A percentile compares a stretch with the other conserved stretches of the same genome.
These are phyloP conservation scores for Kwoniella dejecticola DNA, from an alignment of 768 basidiomycete genomes.

Conservation along the genomic window DNA sequence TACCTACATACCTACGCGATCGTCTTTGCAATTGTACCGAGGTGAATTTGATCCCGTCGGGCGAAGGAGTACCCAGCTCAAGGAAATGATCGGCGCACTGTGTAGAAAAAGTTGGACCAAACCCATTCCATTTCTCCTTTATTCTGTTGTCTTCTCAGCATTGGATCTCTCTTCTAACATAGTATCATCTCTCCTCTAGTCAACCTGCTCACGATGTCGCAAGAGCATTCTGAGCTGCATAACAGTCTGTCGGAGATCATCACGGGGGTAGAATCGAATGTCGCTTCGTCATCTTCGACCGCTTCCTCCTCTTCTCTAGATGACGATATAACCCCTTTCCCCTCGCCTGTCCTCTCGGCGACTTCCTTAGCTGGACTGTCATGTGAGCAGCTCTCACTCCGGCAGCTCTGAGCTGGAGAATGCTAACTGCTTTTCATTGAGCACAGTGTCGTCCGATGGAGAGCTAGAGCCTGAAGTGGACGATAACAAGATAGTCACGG, in stretches of 20 bases:
- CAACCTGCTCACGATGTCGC: not conserved
- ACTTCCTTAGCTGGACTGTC: constrained; percentile 34
- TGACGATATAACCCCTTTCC: constrained; percentile 48
- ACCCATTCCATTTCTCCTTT: not conserved
- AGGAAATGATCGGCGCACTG: too few relatives aligned
- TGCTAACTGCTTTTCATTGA: too few relatives aligned
- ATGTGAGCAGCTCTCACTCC: too few relatives aligned
- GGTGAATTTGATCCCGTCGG: not conserved
- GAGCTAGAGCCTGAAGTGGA: constrained; percentile 48
- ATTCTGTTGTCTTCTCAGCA: not conserved
- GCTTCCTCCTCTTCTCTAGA: constrained; percentile 7
- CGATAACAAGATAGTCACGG: constrained; percentile 61
- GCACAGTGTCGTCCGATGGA: constrained; percentile 45
- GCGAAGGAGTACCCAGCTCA: not conserved
- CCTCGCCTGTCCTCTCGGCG: constrained; percentile 33
- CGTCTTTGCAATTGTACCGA: too few relatives aligned
- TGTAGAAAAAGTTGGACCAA: not conserved
- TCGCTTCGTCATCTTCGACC: constrained; percentile 21
- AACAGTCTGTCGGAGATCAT: constrained; percentile 29
- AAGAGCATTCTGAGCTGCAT: constrained; percentile 13
- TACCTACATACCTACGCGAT: too few relatives aligned
- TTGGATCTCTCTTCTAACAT: not conserved
- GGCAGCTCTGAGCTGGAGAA: too few relatives aligned
- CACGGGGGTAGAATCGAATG: constrained; percentile 39
- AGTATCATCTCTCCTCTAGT: not conserved